Conservation (phyloP, 1,284 basidiomycete species). For the Cutaneotrichosporon dermatis region DNA sequence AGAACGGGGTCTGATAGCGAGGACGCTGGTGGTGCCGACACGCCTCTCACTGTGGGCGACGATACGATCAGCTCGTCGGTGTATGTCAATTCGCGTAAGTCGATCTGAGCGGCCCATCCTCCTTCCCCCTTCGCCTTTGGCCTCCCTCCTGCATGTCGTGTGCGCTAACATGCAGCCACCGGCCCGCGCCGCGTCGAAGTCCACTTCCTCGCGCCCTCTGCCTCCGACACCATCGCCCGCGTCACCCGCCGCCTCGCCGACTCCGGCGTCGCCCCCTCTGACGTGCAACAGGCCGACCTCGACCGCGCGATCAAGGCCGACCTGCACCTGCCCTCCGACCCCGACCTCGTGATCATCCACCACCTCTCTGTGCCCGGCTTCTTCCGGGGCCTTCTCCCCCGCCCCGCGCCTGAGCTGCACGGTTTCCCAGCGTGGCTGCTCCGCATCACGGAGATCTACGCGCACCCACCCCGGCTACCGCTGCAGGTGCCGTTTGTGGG, state of each 20-base stretch:
- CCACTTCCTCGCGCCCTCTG: slow-evolving; percentile 18
- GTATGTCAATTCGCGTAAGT: slow-evolving; percentile 13
- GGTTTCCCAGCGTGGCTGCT: slow-evolving; percentile 40
- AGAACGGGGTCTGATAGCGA: neutral
- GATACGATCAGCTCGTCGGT: slow-evolving; percentile 12
- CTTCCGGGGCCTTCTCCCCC: slow-evolving; percentile 24
- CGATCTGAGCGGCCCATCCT: too few species aligned
- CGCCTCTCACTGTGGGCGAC: slow-evolving; percentile 6
- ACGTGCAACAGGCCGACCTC: slow-evolving; percentile 14
- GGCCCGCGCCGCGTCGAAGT: slow-evolving; percentile 15
- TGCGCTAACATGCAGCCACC: neutral
- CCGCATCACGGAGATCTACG: slow-evolving; percentile 40
- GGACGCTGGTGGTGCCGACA: neutral
- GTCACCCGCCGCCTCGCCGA: slow-evolving; percentile 13
- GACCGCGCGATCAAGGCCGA: slow-evolving; percentile 19
- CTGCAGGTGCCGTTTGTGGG: slow-evolving; percentile 19
- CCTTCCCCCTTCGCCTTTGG: too few species aligned
- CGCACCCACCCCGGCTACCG: slow-evolving; percentile 29
- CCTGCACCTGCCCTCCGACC: slow-evolving; percentile 24
- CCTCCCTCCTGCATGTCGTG: neutral
- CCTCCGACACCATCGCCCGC: slow-evolving; percentile 12
- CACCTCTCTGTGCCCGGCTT: slow-evolving; percentile 23
- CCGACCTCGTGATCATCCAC: slow-evolving; percentile 35
- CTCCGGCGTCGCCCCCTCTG: slow-evolving; percentile 6
- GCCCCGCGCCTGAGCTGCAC: slow-evolving; percentile 34